Evolutionary conservation across 2,329 filamentous ascomycete species (phyloP), one percentile per base, ranked within the genome.

Genomic region (Monilinia vaccinii-corymbosi): DNA sequence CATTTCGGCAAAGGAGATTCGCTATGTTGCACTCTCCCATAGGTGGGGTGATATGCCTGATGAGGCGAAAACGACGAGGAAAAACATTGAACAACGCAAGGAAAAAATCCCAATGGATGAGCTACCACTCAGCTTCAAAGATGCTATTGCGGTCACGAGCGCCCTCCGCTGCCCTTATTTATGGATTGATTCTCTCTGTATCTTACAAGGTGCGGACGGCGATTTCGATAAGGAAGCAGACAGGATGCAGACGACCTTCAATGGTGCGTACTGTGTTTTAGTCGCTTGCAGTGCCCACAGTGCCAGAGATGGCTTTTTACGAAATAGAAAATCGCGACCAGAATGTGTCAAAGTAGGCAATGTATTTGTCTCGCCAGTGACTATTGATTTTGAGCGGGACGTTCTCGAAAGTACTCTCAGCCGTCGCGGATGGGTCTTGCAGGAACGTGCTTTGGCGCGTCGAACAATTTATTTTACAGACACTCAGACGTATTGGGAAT

Each of bases 371-470:
- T 57, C 55, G 13, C 21, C 45, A 42, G 14, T 57, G 23, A 57
- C 55, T 4, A 49, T 73, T 53, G 63, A 75, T 61, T 76, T 76
- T 60, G 48, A 65, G 7, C 18, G 32, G 23, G 61, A 76, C 13
- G 73, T 76, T 0, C 63, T 71, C 1, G 50, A 71, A 0, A 64
- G 70, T 0, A 16, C 62, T 1, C 62, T 77, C 3, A 74, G 70
- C 56, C 63, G 60, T 6, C 66, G 75, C 3, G 75, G 71, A 0
- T 77, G 75, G 75, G 74, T 75, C 0, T 47, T 75, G 5, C 75
- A 77, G 60, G 75, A 76, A 58, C 66, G 69, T 8, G 70, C 69
- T 0, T 63, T 77, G 3, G 70, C 74, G 0, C 68, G 71, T 7
- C 67, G 75, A 18, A 72, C 70, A 0, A 70, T 77, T 21, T 73